Evolutionary conservation across 805 yeast species (phyloP).

Genomic region (Saturnispora halmiae): DNA sequence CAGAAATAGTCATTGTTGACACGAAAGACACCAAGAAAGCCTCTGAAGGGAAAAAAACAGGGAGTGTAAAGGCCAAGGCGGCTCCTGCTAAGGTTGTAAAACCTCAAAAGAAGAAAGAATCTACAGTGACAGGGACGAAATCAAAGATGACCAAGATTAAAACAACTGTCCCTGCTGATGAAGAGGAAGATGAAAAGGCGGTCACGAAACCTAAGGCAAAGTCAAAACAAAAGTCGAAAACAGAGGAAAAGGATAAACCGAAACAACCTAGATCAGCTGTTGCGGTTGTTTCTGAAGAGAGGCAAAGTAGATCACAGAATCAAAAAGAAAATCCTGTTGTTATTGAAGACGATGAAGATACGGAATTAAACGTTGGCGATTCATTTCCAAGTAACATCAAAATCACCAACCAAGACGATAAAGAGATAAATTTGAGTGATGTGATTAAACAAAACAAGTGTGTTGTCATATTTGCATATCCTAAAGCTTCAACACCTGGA

Average conservation of each 20-base stretch:
- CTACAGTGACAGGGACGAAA: background rate
- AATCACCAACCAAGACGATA: conserved; percentile 44
- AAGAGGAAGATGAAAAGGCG: background rate
- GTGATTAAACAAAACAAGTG: conserved; percentile 29
- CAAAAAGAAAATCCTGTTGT: background rate
- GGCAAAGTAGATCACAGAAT: background rate
- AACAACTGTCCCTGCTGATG: background rate
- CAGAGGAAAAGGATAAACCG: background rate
- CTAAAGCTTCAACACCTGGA: conserved; percentile 91
- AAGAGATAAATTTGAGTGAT: conserved; percentile 20
- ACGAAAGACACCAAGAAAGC: background rate
- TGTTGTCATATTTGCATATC: conserved; percentile 66
- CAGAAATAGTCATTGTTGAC: background rate
- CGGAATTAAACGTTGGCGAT: conserved; percentile 15
- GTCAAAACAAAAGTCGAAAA: background rate
- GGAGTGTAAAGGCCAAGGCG: background rate
- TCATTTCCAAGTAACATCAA: conserved; percentile 10
- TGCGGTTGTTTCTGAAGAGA: background rate
- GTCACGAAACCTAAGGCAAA: background rate
- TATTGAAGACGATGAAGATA: background rate
- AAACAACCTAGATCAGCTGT: background rate
- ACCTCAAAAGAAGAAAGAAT: background rate
- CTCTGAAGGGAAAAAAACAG: background rate
- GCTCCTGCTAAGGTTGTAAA: background rate
- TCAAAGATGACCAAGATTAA: background rate